These are phyloP conservation scores for Penicillium sp. DNA, from an alignment of 2,329 filamentous ascomycete species.

Conservation along the genomic window DNA sequence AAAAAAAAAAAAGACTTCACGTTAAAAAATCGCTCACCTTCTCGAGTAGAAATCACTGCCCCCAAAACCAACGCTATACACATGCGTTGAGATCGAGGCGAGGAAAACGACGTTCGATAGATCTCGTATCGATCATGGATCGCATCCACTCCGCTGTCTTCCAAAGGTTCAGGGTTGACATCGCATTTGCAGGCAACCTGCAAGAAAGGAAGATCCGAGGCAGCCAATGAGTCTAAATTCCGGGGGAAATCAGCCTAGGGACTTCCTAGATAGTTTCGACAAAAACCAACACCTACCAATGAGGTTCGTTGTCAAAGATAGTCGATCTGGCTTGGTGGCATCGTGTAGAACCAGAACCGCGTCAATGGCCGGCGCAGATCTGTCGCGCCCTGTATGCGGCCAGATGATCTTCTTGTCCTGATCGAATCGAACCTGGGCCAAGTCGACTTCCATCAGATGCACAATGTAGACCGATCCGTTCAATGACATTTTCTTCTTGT, in stretches of 20 bases:
- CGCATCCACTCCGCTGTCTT: conserved; percentile 62
- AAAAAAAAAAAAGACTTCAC: background rate
- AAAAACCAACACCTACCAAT: conserved; percentile 70
- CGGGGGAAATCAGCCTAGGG: background rate
- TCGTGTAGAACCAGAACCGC: conserved; percentile 82
- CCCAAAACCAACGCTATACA: conserved; percentile 69
- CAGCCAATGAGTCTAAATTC: conserved; percentile 59
- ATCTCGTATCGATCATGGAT: conserved; percentile 62
- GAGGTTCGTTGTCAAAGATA: conserved; percentile 64
- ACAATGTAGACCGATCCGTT: conserved; percentile 50
- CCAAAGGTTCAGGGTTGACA: conserved; percentile 47
- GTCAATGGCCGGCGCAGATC: conserved; percentile 66
- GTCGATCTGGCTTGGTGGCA: conserved; percentile 67
- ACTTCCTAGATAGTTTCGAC: background rate
- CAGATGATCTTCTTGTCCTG: conserved; percentile 41
- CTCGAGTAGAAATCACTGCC: conserved; percentile 57
- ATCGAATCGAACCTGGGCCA: conserved; percentile 45
- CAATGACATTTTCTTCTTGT: conserved; percentile 49
- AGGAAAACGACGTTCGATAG: conserved; percentile 63
- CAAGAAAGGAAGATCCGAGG: conserved; percentile 64
- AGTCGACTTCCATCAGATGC: conserved; percentile 49
- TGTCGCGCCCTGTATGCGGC: conserved; percentile 52
- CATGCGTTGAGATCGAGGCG: conserved; percentile 62
- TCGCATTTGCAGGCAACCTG: conserved; percentile 89
- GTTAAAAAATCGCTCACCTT: conserved; percentile 49